Evolutionary conservation across 371 early-diverging fungal species (phyloP).

Genomic region (Rhizopus delemar): DNA sequence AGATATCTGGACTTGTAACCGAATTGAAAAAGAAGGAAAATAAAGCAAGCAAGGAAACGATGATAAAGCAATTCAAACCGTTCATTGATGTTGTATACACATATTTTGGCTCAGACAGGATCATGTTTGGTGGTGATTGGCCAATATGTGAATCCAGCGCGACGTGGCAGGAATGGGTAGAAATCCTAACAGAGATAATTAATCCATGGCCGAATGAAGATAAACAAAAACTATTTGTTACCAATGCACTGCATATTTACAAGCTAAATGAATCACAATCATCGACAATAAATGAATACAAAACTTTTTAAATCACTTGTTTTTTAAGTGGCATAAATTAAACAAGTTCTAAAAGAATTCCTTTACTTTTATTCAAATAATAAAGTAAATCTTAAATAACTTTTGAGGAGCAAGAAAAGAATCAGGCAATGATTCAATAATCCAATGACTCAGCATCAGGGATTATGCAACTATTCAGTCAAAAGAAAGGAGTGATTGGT

Average conservation of each 20-base stretch:
- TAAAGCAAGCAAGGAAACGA: constrained; percentile 2
- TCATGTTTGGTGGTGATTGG: constrained; percentile 54
- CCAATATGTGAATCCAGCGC: constrained; percentile 27
- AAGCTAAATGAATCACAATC: constrained; percentile 10
- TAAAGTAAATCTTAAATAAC: no score
- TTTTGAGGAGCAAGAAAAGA: no score
- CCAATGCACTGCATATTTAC: constrained; percentile 35
- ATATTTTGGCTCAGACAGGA: constrained; percentile 46
- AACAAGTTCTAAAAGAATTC: no score
- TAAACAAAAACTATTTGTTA: constrained; percentile 37
- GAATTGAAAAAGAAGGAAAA: constrained; percentile 20
- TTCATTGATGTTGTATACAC: constrained; percentile 38
- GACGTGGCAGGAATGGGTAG: constrained; percentile 37
- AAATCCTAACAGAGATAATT: constrained; percentile 27
- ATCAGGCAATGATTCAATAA: background rate
- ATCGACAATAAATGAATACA: background rate
- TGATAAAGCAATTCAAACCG: constrained; percentile 28
- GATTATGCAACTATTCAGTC: background rate
- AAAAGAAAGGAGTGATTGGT: background rate
- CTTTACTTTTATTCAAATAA: no score
- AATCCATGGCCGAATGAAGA: constrained; percentile 37
- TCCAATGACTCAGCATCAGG: no score
- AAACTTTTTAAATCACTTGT: background rate
- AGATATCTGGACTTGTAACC: constrained; percentile 45
- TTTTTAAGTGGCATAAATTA: no score